Percentiles rank a stretch among this genome's conserved stretches.
Conservation (phyloP, 345 rosid genomes). For the Boechera retrofracta region DNA sequence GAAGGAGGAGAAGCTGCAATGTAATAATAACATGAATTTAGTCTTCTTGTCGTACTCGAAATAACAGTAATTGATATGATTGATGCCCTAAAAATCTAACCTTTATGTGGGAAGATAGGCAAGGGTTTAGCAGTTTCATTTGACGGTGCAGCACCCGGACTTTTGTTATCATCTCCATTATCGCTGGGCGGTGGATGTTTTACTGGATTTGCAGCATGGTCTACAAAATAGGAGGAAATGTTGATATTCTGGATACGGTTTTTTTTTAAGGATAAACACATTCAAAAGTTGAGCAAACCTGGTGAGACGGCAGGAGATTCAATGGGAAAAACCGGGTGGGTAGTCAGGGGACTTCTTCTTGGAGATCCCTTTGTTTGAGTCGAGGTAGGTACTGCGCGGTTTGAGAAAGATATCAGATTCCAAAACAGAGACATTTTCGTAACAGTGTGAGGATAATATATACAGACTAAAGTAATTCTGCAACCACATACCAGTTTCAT, state of each 20-base stretch:
- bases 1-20: constrained; percentile 41
- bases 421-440: constrained; percentile 21
- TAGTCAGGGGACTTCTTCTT: constrained; percentile 22
- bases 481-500: constrained; percentile 52
- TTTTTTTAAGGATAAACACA: constrained; percentile 16
- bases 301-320: constrained; percentile 43
- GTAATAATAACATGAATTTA: constrained; percentile 6
- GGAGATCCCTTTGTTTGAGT: constrained; percentile 37
- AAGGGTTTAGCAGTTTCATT: constrained; percentile 50
- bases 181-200: constrained; percentile 52
- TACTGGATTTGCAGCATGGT: constrained; percentile 51
- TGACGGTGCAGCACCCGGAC: constrained; percentile 67
- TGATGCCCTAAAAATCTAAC: constrained; percentile 40
- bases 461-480: background rate
- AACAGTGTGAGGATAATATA: constrained; percentile 1
- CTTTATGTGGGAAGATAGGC: constrained; percentile 55
- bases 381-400: constrained; percentile 25
- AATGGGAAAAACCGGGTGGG: constrained; percentile 32
- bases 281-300: constrained; percentile 37
- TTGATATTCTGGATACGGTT: constrained; percentile 24
- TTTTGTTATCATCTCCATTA: constrained; percentile 46
- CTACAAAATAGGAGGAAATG: constrained; percentile 46
- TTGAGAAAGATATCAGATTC: constrained; percentile 9
- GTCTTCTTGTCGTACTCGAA: background rate
- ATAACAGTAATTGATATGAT: constrained; percentile 12